These are phyloP conservation scores for Emmonsia crescens DNA, from an alignment of 2,329 filamentous ascomycete species.

Conservation along the genomic window DNA sequence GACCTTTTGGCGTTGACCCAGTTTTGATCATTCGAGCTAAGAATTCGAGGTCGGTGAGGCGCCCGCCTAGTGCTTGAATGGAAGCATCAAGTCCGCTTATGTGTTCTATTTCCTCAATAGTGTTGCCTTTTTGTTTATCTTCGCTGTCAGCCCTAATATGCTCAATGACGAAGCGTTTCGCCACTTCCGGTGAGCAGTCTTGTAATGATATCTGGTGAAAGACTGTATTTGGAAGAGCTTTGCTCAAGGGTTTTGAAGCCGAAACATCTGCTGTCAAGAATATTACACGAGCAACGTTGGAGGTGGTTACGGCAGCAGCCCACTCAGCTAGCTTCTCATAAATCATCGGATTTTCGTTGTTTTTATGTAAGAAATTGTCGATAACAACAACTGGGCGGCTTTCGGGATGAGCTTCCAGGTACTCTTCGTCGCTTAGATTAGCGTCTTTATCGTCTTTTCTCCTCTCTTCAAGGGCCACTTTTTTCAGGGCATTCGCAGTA, in stretches of 20 bases:
- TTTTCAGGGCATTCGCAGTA: constrained; percentile 65
- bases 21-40: constrained; percentile 80
- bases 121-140: constrained; percentile 35
- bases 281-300: constrained; percentile 85
- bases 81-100: constrained; percentile 66
- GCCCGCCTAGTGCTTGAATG: constrained; percentile 73
- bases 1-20: constrained; percentile 64
- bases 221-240: constrained; percentile 79
- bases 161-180: constrained; percentile 79
- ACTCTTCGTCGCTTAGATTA: constrained; percentile 68
- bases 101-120: constrained; percentile 39
- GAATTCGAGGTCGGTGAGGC: constrained; percentile 91
- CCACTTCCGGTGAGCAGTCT: constrained; percentile 75
- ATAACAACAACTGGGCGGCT: constrained; percentile 72
- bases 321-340: constrained; percentile 74
- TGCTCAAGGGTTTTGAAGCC: constrained; percentile 76
- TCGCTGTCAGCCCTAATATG: constrained; percentile 45
- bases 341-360: constrained; percentile 54
- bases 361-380: constrained; percentile 83
- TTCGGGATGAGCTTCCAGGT: constrained; percentile 81
- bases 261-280: constrained; percentile 86
- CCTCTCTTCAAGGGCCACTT: constrained; percentile 60
- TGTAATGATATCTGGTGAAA: constrained; percentile 78
- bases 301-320: constrained; percentile 74
- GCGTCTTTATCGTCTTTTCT: constrained; percentile 64